Conservation (phyloP, 129 eudicot species). For the Deinandra increscens region DNA sequence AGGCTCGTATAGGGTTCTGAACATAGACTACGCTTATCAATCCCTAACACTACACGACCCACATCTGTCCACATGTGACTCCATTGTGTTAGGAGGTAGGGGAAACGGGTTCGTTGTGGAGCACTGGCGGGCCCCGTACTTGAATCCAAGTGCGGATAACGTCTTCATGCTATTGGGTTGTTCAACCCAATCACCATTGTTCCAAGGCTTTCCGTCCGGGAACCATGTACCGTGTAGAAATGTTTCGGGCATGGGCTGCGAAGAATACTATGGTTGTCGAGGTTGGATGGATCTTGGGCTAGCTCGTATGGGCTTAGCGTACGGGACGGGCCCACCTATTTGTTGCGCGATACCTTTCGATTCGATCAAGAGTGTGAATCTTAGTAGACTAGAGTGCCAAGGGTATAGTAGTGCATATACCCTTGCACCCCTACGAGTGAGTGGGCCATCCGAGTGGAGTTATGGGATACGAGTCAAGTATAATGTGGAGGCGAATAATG, state of each 20-base stretch:
- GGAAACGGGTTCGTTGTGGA: conserved; percentile 96
- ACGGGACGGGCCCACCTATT: conserved; percentile 78
- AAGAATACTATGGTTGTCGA: conserved; percentile 80
- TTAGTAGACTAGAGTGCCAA: conserved; percentile 72
- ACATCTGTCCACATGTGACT: conserved; percentile 79
- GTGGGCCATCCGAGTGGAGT: conserved; percentile 74
- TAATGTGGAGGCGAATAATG: conserved; percentile 52
- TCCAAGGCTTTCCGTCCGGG: conserved; percentile 74
- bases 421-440: conserved; percentile 67
- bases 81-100: conserved; percentile 60
- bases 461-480: conserved; percentile 93
- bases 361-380: conserved; percentile 67
- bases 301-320: conserved; percentile 48
- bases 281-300: conserved; percentile 70
- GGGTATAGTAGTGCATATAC: conserved; percentile 96
- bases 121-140: conserved; percentile 66
- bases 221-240: conserved; percentile 79
- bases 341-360: conserved; percentile 79
- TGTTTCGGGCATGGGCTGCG: conserved; percentile 90
- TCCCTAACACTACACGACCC: conserved; percentile 82
- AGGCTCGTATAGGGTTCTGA: conserved; percentile 78
- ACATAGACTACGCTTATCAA: conserved; percentile 80
- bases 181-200: conserved; percentile 76
- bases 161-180: conserved; percentile 87
- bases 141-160: conserved; percentile 73